phyloP scores from a whole-genome alignment of 2,329 filamentous ascomycete species.

The Parastagonospora avenae region DNA sequence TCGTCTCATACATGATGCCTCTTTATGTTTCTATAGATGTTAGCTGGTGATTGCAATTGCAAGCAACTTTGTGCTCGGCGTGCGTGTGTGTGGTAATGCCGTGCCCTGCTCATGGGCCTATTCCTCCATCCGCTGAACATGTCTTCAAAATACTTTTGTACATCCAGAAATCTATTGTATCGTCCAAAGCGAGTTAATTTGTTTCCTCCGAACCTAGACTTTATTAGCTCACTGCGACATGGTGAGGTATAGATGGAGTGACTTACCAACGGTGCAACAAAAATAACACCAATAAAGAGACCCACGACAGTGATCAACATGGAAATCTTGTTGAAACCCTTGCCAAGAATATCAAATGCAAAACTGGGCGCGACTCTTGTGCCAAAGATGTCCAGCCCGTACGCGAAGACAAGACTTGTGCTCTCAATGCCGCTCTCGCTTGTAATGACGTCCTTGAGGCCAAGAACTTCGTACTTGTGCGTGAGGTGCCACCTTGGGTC shows the following conservation, averaged over 20 bases:
- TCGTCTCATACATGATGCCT: too few species aligned
- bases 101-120: too few species aligned
- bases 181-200: constrained; percentile 69
- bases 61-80: too few species aligned
- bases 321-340: constrained; percentile 89
- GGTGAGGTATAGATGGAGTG: too few species aligned
- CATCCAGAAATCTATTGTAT: constrained; percentile 35
- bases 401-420: constrained; percentile 87
- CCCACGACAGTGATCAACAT: constrained; percentile 83
- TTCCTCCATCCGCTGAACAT: neutral
- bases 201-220: constrained; percentile 61
- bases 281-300: constrained; percentile 74
- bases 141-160: neutral
- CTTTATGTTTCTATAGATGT: too few species aligned
- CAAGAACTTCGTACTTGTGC: constrained; percentile 81
- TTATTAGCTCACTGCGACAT: constrained; percentile 10
- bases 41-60: too few species aligned
- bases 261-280: constrained; percentile 81
- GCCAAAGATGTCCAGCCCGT: constrained; percentile 86
- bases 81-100: too few species aligned
- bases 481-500: constrained; percentile 81
- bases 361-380: constrained; percentile 85
- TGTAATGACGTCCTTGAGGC: constrained; percentile 74
- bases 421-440: constrained; percentile 85
- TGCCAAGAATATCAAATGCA: constrained; percentile 89